Conservation (phyloP, 257 asterid genomes). For the Nicotiana obtusifolia region DNA sequence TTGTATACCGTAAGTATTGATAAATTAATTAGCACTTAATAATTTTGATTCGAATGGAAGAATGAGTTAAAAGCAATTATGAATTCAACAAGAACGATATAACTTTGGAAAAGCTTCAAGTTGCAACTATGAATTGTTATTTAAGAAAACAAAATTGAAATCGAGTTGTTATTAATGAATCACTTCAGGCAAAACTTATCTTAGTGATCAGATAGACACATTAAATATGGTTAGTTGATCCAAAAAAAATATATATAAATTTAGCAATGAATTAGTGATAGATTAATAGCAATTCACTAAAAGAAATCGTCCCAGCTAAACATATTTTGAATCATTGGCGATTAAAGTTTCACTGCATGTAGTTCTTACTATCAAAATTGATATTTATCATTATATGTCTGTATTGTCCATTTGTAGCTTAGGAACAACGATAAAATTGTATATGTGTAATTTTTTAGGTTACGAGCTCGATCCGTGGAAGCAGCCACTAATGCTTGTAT, state of each 20-base stretch:
- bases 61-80: neutral
- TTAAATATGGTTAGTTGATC: too few species aligned
- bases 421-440: too few species aligned
- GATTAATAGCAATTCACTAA: neutral
- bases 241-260: too few species aligned
- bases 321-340: neutral
- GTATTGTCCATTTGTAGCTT: neutral
- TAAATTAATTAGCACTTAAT: neutral
- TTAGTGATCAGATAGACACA: neutral
- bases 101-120: neutral
- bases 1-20: neutral
- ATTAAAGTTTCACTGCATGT: neutral
- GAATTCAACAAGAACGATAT: neutral
- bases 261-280: too few species aligned
- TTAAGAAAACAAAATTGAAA: neutral
- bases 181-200: neutral
- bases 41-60: neutral
- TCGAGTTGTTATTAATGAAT: too few species aligned
- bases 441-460: too few species aligned
- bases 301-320: neutral
- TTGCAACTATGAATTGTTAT: neutral
- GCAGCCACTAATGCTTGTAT: rapidly evolving
- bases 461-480: too few species aligned
- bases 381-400: neutral
- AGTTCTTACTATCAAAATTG: neutral